Evolutionary conservation across 2,329 filamentous ascomycete species (phyloP), one percentile per base, ranked within the genome.

Genomic region (Sarocladium strictum): DNA sequence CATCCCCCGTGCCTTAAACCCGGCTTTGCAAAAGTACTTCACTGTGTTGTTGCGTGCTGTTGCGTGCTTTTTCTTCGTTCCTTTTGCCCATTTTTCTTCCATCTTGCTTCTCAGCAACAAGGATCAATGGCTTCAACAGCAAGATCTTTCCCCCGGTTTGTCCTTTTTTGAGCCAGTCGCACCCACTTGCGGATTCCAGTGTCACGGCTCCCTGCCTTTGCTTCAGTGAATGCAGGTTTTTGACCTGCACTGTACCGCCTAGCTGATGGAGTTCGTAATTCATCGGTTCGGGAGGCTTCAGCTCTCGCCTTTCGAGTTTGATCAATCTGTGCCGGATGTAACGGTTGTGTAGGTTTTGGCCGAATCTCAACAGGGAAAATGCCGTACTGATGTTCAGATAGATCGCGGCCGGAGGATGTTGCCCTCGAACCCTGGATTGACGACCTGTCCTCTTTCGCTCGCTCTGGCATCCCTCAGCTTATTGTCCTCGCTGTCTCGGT

Each of bases 391-490:
- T 19, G 17, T 10, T 5, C 7, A n/a, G 35, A 27, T 47, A 47
- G 43, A 29, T 27, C 23, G 3, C n/a, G n/a, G n/a, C n/a, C 43
- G 3, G 24, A 17, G 14, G 24, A 27, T 17, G n/a, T 38, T 57
- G 54, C 26, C 53, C 61, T 41, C 58, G 11, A 47, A 23, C 56
- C 66, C 61, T 77, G 76, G 75, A 67, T 76, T 54, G 62, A 65
- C 55, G 40, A 66, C 21, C 60, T 71, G 35, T 70, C 73, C 27
- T 61, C 62, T 3, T 62, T 75, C 58, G 71, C 75, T 51, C 67
- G 66, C 58, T 68, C 72, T 27, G 75, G 75, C 41, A 68, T 67
- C 55, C 62, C 69, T 14, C 76, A 78, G 57, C 60, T 67, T 45
- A 58, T 63, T 26, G 58, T 72, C 24, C 62, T 76, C 37, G 59